These are phyloP conservation scores for Diphasiastrum complanatum DNA, from an alignment of 83 land plant genomes.

Conservation along the genomic window DNA sequence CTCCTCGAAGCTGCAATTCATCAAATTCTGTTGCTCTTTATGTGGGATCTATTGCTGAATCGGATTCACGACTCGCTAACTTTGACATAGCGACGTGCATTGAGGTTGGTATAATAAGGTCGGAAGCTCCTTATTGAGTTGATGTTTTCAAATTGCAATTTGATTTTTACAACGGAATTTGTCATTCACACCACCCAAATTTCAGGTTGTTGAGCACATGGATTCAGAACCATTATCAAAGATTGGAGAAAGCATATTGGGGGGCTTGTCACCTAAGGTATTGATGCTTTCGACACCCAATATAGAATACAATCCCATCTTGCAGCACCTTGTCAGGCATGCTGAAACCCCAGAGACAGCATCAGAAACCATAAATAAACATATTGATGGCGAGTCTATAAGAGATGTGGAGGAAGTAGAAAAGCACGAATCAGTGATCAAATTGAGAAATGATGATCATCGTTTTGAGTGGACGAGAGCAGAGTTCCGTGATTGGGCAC, in stretches of 20 bases:
- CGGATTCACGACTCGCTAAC: slow-evolving; percentile 62
- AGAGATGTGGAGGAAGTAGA: slow-evolving; percentile 12
- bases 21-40: slow-evolving; percentile 45
- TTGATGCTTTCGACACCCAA: slow-evolving; percentile 91
- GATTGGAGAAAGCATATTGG: slow-evolving; percentile 69
- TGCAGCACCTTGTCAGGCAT: slow-evolving; percentile 41
- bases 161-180: background rate
- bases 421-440: slow-evolving; percentile 14
- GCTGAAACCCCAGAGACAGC: background rate
- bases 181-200: background rate
- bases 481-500: slow-evolving; percentile 80
- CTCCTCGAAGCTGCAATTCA: slow-evolving; percentile 5
- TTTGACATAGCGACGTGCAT: slow-evolving; percentile 92
- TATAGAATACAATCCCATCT: slow-evolving; percentile 77
- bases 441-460: slow-evolving; percentile 86
- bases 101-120: slow-evolving; percentile 49
- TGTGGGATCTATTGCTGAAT: slow-evolving; percentile 70
- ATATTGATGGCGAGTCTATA: background rate
- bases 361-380: background rate
- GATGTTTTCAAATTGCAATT: background rate
- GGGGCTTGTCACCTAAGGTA: slow-evolving; percentile 51
- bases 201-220: slow-evolving; percentile 98
- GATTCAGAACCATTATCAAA: slow-evolving; percentile 67
- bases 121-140: background rate
- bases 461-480: slow-evolving; percentile 97